Evolutionary conservation across 2,329 filamentous ascomycete genomes (phyloP).

Genomic region (Colletotrichum phormii): DNA sequence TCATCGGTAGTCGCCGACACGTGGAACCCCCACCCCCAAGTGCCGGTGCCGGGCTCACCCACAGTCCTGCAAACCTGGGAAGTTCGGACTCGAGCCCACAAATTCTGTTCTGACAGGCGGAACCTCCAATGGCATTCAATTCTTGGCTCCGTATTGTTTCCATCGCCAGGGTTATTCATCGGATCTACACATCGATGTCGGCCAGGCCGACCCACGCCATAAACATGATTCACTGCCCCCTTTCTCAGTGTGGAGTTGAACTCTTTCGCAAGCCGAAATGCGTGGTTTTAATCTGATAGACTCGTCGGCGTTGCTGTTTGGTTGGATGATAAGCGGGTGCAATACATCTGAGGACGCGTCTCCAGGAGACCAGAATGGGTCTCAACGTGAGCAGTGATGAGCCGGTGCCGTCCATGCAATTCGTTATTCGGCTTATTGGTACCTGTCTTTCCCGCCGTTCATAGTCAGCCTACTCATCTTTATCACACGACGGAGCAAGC

Average conservation of each 20-base stretch:
- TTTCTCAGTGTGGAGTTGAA: background rate
- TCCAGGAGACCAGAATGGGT: background rate
- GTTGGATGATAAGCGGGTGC: background rate
- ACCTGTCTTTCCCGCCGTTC: background rate
- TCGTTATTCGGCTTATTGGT: background rate
- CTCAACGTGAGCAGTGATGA: too few species aligned
- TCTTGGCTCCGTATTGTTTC: background rate
- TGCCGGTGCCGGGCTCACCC: background rate
- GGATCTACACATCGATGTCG: background rate
- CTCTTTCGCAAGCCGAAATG: background rate
- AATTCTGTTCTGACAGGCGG: background rate
- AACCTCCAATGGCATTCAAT: background rate
- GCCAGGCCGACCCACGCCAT: background rate
- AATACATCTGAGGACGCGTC: background rate
- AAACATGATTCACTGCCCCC: background rate
- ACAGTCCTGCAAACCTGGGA: slow-evolving; percentile 5
- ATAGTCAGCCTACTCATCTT: background rate
- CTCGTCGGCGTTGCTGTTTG: too few species aligned
- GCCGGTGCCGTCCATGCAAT: background rate
- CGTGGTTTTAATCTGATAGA: background rate
- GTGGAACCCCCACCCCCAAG: background rate
- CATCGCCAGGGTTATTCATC: background rate
- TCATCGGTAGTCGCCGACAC: slow-evolving; percentile 14
- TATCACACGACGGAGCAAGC: background rate
- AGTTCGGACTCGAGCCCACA: background rate